Evolutionary conservation across 2,329 filamentous ascomycete genomes (phyloP), one percentile per base, ranked within the genome.

Genomic region (Curvularia sp.): DNA sequence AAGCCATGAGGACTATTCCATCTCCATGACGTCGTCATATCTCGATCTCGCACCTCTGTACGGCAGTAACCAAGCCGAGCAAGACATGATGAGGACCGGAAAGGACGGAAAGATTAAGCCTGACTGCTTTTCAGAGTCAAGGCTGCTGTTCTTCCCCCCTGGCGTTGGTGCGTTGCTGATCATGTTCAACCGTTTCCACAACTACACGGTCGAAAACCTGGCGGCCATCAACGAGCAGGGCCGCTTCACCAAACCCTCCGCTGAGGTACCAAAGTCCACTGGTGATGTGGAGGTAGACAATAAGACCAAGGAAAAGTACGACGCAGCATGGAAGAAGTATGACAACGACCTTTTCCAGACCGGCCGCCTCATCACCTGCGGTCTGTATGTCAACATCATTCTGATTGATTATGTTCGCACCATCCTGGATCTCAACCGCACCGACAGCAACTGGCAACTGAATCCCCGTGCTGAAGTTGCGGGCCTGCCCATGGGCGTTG

Each of bases 171-270:
- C 85, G 10, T 77, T 91, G 63, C 74, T 92, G 36, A 86, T 91
- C 63, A 84, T 90, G 78, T 91, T 89, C 80, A 84, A 84, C 57
- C 79, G 81, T 21, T 96, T 96, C 78, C 94, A 97, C 78, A 97
- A 98, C 77, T 84, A 95, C 64, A 86, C 93, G 0, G 93, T 91
- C 1, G 85, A 87, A 53, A 89, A 94, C 60, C 80, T 97, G 18
- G 90, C 90, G 0, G 80, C 84, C n/a, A 94, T 97, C 77, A 97
- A 97, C 69, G 93, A 97, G 68, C 86, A 87, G 43, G 88, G 87
- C 15, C 86, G 91, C 21, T 97, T 97, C 77, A 85, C 83, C 0
- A 88, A 87, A 59, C 91, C 92, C 0, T 70, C 80, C 0, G 41
- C 67, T 5, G 60, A 68, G 13, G 51, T 53, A 18, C 70, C 70